Percentiles rank a stretch among this genome's conserved stretches.
These are phyloP conservation scores for Dactylellina parvicollis DNA, from an alignment of 2,329 filamentous ascomycete species.

Conservation along the genomic window DNA sequence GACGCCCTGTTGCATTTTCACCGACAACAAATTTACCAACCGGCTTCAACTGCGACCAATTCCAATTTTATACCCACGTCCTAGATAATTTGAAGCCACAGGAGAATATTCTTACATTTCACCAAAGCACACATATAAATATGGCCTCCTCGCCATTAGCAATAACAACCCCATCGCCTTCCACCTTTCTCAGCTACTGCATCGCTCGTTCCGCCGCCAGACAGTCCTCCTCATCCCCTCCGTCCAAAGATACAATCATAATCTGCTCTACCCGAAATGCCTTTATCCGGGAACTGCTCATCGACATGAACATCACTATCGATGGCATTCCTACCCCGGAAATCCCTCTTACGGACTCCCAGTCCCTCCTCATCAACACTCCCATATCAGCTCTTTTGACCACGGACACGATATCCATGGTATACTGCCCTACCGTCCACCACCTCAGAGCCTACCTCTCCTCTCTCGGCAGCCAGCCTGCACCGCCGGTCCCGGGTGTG, in stretches of 20 bases:
- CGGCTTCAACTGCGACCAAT: neutral
- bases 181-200: conserved; percentile 35
- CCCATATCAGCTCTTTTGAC: conserved; percentile 29
- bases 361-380: conserved; percentile 19
- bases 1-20: conserved; percentile 29
- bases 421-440: conserved; percentile 49
- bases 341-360: conserved; percentile 4
- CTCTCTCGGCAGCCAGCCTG: conserved; percentile 2
- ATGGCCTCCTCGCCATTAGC: conserved; percentile 13
- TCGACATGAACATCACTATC: conserved; percentile 22
- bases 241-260: conserved; percentile 35
- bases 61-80: neutral
- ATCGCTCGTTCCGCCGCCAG: conserved; percentile 26
- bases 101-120: neutral
- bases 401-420: conserved; percentile 30
- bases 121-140: neutral
- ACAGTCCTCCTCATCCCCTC: conserved; percentile 4
- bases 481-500: neutral
- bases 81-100: neutral
- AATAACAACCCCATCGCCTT: conserved; percentile 13
- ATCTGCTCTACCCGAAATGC: conserved; percentile 40
- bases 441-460: conserved; percentile 46
- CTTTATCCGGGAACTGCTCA: conserved; percentile 40
- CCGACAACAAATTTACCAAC: conserved; percentile 23
- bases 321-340: conserved; percentile 16